phyloP scores from a whole-genome alignment of 176 grass and related monocot species.

The Bolboschoenus planiculmis region DNA sequence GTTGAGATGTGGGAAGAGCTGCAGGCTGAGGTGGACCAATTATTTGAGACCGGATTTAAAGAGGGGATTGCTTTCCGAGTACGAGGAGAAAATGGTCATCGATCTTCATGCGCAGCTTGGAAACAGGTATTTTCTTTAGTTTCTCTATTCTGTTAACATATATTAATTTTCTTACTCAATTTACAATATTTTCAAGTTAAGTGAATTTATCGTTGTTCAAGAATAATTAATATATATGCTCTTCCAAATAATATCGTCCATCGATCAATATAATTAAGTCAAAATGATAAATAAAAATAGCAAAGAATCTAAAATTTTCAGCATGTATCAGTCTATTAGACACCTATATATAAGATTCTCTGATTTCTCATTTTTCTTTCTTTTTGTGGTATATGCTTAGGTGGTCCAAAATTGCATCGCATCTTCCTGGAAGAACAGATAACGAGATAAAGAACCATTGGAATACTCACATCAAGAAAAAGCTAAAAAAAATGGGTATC shows the following conservation, averaged over 20 bases:
- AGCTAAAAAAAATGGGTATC: conserved; percentile 79
- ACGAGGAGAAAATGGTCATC: conserved; percentile 69
- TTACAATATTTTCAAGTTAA: background rate
- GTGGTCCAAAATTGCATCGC: conserved; percentile 89
- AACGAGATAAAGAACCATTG: conserved; percentile 97
- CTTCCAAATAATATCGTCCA: background rate
- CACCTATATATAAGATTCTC: background rate
- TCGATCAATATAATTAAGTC: background rate
- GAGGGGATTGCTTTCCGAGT: conserved; percentile 54
- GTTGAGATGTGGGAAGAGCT: conserved; percentile 87
- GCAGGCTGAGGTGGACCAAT: conserved; percentile 83
- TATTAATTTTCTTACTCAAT: background rate
- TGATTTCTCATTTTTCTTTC: background rate
- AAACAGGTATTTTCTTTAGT: conserved; percentile 40
- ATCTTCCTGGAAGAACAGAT: conserved; percentile 71
- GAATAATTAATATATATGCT: background rate
- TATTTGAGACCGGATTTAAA: conserved; percentile 82
- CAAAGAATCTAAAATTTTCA: background rate
- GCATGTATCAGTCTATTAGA: background rate
- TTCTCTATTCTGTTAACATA: background rate
- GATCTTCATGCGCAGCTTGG: conserved; percentile 80
- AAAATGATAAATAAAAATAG: background rate
- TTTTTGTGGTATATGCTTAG: conserved; percentile 18
- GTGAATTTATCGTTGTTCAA: background rate
- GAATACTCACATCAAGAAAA: conserved; percentile 94